A percentile compares a stretch with the other conserved stretches of the same genome.
Evolutionary conservation across 208 protist species (phyloP).

Genomic region (Jaenimonas drosophilae): DNA sequence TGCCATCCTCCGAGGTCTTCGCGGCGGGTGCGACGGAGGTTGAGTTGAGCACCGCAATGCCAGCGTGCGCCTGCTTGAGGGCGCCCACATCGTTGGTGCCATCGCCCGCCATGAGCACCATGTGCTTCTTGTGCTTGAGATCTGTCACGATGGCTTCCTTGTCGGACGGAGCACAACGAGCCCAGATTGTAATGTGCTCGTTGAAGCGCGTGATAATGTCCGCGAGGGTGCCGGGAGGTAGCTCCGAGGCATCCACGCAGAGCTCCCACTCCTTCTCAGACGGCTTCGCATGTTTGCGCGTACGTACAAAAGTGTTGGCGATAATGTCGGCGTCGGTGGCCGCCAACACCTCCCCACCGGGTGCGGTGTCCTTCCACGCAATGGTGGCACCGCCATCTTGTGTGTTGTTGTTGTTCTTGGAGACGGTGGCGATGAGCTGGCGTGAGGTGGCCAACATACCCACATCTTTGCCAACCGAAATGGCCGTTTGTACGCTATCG

Average conservation of each 20-base stretch:
- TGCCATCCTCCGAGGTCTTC: constrained; percentile 10
- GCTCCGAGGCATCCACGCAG: constrained; percentile 71
- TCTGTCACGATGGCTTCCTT: constrained; percentile 86
- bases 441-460: constrained; percentile 57
- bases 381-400: constrained; percentile 9
- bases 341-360: constrained; percentile 16
- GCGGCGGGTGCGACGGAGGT: constrained; percentile 30
- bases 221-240: constrained; percentile 21
- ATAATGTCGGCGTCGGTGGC: constrained; percentile 20
- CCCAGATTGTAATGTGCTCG: constrained; percentile 83
- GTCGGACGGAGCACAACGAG: constrained; percentile 81
- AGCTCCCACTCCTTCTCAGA: constrained; percentile 63
- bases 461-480: constrained; percentile 92
- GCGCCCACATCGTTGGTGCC: constrained; percentile 98
- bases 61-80: constrained; percentile 98
- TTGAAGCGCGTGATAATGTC: constrained; percentile 55
- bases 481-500: constrained; percentile 96
- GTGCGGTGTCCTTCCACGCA: constrained; percentile 58
- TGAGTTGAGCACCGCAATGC: constrained; percentile 93
- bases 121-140: constrained; percentile 77
- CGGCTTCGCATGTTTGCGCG: constrained; percentile 18
- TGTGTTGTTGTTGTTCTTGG: constrained; percentile 4
- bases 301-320: constrained; percentile 47
- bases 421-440: constrained; percentile 44
- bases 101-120: constrained; percentile 91